Conservation (phyloP, 2,329 filamentous ascomycete genomes). For the Talaromyces sp. region DNA sequence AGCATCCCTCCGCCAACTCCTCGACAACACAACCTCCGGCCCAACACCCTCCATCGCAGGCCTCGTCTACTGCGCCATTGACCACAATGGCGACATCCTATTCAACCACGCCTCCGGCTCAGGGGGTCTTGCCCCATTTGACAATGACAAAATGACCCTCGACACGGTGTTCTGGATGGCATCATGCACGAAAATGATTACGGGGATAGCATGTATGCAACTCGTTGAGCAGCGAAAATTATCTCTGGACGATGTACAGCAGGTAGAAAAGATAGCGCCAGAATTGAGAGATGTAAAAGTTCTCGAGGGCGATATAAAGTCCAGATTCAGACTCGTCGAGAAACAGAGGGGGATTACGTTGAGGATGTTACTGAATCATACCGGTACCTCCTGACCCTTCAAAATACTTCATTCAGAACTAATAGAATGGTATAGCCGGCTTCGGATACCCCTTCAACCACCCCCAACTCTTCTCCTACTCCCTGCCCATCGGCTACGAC, state of each 20-base stretch:
- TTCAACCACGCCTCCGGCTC: slow-evolving; percentile 31
- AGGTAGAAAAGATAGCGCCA: slow-evolving; percentile 47
- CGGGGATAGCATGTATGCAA: slow-evolving; percentile 56
- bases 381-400: slow-evolving; percentile 35
- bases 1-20: slow-evolving; percentile 18
- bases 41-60: slow-evolving; percentile 14
- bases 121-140: slow-evolving; percentile 22
- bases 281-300: slow-evolving; percentile 53
- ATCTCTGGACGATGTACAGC: slow-evolving; percentile 49
- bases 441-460: slow-evolving; percentile 53
- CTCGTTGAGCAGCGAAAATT: slow-evolving; percentile 55
- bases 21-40: slow-evolving; percentile 17
- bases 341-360: slow-evolving; percentile 50
- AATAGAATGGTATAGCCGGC: slow-evolving; percentile 24
- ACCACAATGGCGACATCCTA: slow-evolving; percentile 29
- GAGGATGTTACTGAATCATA: slow-evolving; percentile 53
- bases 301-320: slow-evolving; percentile 31
- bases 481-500: slow-evolving; percentile 53
- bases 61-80: slow-evolving; percentile 28
- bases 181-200: slow-evolving; percentile 58
- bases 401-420: not conserved
- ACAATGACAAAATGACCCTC: slow-evolving; percentile 27
- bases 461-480: slow-evolving; percentile 39
- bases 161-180: slow-evolving; percentile 51
- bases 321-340: slow-evolving; percentile 31